Base-by-base conservation (phyloP, 768 basidiomycete genomes). In the Collybia sordida region DNA sequence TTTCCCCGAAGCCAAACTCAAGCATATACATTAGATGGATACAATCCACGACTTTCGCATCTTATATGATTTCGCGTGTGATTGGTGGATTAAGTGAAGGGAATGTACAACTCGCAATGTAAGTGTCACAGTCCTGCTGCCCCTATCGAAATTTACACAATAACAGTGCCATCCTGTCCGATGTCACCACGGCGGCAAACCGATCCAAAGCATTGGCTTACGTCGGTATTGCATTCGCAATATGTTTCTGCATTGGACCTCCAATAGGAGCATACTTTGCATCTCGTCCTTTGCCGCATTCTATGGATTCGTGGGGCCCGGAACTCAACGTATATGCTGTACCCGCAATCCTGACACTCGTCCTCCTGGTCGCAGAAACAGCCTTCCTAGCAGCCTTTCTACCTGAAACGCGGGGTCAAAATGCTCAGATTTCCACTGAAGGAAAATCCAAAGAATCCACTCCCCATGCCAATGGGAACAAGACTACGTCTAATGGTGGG, bases 231-330 rank as follows among this genome's bases (percentile, higher is more conserved):
- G 96, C 97, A 0, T 99, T 99, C 61, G 90, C 93, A 14, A 85
- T 98, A 43, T 96, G 93, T 65, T 98, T 98, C 70, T 86, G 83
- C 65, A 83, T 92, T 43, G 92, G 93, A 4, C 96, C 96, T 25
- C 91, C 93, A 14, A 86, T 99, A 50, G 96, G 96, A 44, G 96
- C 96, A 2, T 96, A 94, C 72, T 94, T 98, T 69, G 92, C 95
- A 1, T 88, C 93, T n/a, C 80, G 79, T 24, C 90, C 93, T 1
- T 67, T 90, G 6, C 86, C 90, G 2, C 62, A 77, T 12, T 77
- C 83, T 11, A 64, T 85, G 57, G 73, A 67, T 46, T 71, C 76
- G 3, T 73, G 77, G 62, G 83, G 85, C 3, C 64, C 71, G 18
- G 86, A 86, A 55, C 72, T 95, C 47, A 98, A 98, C 60, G 78